Evolutionary conservation across 805 yeast species (phyloP).

Genomic region (Candida lessepsii): DNA sequence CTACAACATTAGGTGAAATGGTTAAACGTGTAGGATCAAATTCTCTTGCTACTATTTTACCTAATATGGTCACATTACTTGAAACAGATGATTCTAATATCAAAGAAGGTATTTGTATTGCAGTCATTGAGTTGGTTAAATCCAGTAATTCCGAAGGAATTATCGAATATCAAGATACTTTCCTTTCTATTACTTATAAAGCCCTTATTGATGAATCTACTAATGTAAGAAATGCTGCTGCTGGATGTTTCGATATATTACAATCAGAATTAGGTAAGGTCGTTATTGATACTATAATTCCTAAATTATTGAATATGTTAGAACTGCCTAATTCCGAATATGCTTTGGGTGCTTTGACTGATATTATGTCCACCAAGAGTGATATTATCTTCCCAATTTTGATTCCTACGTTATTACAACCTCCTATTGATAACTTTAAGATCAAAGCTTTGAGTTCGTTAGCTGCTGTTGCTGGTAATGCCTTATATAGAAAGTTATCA

Average conservation of each 20-base stretch:
- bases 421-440: conserved; percentile 80
- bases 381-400: conserved; percentile 92
- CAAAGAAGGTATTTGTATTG: conserved; percentile 95
- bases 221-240: conserved; percentile 86
- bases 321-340: conserved; percentile 57
- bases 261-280: conserved; percentile 79
- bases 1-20: conserved; percentile 89
- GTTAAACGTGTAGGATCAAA: conserved; percentile 91
- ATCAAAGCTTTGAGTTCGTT: conserved; percentile 85
- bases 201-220: conserved; percentile 75
- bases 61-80: conserved; percentile 70
- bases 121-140: conserved; percentile 78
- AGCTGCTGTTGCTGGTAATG: conserved; percentile 86
- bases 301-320: conserved; percentile 68
- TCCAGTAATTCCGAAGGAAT: conserved; percentile 66
- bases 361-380: conserved; percentile 86
- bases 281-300: conserved; percentile 87
- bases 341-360: conserved; percentile 86
- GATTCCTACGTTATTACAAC: conserved; percentile 76
- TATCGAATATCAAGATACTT: conserved; percentile 59
- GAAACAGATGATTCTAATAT: conserved; percentile 51
- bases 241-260: conserved; percentile 82
- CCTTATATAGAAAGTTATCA: conserved; percentile 70
- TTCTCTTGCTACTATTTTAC: conserved; percentile 79
- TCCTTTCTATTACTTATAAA: conserved; percentile 72